Evolutionary conservation across 1,284 basidiomycete species (phyloP).

Genomic region (Agroathelia rolfsii): DNA sequence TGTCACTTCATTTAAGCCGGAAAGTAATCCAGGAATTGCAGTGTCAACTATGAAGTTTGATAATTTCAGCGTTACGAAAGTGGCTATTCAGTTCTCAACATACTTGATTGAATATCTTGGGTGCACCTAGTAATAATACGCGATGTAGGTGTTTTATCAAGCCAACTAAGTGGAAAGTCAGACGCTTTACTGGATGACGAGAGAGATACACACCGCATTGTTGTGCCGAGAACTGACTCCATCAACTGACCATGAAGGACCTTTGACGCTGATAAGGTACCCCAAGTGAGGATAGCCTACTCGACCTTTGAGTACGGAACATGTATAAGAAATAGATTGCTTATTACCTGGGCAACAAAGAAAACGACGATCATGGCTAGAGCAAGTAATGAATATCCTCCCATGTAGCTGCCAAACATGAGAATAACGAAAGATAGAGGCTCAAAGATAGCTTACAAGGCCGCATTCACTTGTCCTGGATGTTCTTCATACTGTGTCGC

Average conservation of each 20-base stretch:
- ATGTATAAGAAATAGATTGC: too few relatives aligned
- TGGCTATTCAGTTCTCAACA: too few relatives aligned
- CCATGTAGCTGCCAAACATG: constrained; percentile 28
- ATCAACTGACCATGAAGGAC: constrained; percentile 48
- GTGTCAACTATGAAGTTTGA: too few relatives aligned
- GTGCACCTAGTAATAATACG: constrained; percentile 51
- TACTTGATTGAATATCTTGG: constrained; percentile 39
- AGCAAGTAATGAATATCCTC: constrained; percentile 30
- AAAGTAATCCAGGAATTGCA: too few relatives aligned
- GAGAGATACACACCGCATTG: constrained; percentile 28
- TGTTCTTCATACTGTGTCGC: constrained; percentile 28
- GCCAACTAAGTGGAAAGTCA: constrained; percentile 24
- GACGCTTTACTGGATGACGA: background rate
- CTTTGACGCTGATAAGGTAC: constrained; percentile 39
- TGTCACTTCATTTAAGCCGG: too few relatives aligned
- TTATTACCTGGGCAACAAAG: too few relatives aligned
- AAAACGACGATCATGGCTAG: too few relatives aligned
- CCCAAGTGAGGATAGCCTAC: constrained; percentile 16
- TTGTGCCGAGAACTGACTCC: constrained; percentile 45
- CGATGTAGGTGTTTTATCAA: constrained; percentile 47
- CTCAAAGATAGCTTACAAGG: constrained; percentile 16
- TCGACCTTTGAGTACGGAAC: too few relatives aligned
- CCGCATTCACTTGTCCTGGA: constrained; percentile 18
- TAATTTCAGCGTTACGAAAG: too few relatives aligned
- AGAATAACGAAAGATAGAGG: constrained; percentile 4